phyloP scores from a whole-genome alignment of 768 basidiomycete genomes.

The Mycena galopus region DNA sequence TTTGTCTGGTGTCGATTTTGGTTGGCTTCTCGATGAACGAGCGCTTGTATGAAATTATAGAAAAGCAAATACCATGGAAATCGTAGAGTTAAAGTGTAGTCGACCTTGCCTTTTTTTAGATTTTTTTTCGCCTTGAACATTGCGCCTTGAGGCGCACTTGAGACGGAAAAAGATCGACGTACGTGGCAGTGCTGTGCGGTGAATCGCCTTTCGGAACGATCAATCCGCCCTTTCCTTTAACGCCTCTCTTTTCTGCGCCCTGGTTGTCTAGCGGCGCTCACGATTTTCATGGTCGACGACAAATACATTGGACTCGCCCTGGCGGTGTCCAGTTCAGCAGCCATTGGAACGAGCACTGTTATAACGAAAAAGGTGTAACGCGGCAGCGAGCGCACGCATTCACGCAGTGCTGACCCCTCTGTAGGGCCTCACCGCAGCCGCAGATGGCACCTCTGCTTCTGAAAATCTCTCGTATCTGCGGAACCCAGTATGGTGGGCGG shows the following conservation, averaged over 20 bases:
- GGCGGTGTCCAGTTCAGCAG: constrained; percentile 85
- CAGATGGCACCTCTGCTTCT: constrained; percentile 72
- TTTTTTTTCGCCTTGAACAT: too few species aligned
- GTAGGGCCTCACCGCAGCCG: constrained; percentile 92
- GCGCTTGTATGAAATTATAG: too few species aligned
- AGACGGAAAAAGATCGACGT: too few species aligned
- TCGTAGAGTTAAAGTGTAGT: too few species aligned
- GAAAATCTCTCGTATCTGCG: constrained; percentile 89
- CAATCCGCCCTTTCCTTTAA: not conserved
- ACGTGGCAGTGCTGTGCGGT: too few species aligned
- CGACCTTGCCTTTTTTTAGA: too few species aligned
- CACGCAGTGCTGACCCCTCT: constrained; percentile 2
- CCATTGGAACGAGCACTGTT: constrained; percentile 97
- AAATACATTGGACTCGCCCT: constrained; percentile 95
- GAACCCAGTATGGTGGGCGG: constrained; percentile 98
- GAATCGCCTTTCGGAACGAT: too few species aligned
- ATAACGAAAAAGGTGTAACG: constrained; percentile 97
- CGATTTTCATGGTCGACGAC: constrained; percentile 80
- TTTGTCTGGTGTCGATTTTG: too few species aligned
- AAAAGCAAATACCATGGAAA: too few species aligned
- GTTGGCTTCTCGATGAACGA: too few species aligned
- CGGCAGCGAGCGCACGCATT: constrained; percentile 1
- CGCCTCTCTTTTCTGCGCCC: not conserved
- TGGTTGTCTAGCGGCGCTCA: constrained; percentile 5
- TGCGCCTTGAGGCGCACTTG: too few species aligned